These are phyloP conservation scores for Kluyveromyces starmeri DNA, from an alignment of 805 yeast genomes.

Conservation along the genomic window DNA sequence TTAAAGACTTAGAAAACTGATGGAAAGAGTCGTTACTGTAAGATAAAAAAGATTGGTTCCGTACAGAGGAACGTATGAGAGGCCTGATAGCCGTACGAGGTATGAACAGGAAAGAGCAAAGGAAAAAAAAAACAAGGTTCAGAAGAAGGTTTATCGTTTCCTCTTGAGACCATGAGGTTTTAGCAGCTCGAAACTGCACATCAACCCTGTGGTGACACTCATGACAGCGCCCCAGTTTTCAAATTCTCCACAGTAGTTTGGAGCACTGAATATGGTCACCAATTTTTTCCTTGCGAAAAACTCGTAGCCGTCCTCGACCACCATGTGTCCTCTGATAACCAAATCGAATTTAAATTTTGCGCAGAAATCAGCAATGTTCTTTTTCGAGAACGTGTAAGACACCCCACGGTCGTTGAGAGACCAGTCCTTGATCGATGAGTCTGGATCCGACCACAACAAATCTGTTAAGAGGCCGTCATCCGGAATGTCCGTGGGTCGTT, in stretches of 20 bases:
- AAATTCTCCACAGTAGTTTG: conserved; percentile 78
- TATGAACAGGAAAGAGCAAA: too few relatives aligned
- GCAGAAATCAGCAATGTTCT: conserved; percentile 59
- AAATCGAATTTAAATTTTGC: conserved; percentile 60
- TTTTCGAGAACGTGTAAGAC: conserved; percentile 65
- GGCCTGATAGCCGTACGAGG: too few relatives aligned
- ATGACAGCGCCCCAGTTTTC: conserved; percentile 74
- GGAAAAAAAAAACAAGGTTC: too few relatives aligned
- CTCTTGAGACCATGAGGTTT: conserved; percentile 39
- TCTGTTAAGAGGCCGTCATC: conserved; percentile 72
- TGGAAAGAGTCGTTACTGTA: too few relatives aligned
- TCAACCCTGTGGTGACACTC: conserved; percentile 58
- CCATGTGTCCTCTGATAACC: conserved; percentile 81
- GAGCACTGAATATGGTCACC: conserved; percentile 75
- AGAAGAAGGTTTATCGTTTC: conserved; percentile 4
- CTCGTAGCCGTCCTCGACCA: conserved; percentile 82
- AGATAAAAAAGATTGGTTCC: too few relatives aligned
- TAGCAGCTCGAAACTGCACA: conserved; percentile 63
- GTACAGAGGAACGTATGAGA: too few relatives aligned
- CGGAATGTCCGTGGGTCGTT: conserved; percentile 77
- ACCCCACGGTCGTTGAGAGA: conserved; percentile 77
- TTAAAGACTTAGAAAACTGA: too few relatives aligned
- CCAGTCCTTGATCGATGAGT: conserved; percentile 48
- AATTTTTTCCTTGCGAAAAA: conserved; percentile 65
- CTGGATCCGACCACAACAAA: conserved; percentile 79